Percentiles rank a stretch among this genome's conserved stretches.
Conservation (phyloP, 768 basidiomycete species). For the Kwoniella dendrophila region DNA sequence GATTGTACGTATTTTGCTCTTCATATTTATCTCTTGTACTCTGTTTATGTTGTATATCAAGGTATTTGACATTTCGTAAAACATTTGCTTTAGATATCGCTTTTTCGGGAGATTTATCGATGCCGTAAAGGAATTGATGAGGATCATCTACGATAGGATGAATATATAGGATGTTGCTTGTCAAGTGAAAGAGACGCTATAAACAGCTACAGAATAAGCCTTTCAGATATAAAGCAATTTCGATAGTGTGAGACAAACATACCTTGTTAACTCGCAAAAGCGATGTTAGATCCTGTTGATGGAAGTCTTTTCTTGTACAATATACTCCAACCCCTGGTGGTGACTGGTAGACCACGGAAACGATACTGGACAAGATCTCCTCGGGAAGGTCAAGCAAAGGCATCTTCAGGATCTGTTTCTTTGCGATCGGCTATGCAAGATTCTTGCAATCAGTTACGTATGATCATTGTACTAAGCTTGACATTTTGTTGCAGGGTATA, state of each 20-base stretch:
- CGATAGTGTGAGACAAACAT: neutral
- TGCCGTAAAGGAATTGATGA: neutral
- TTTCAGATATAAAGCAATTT: neutral
- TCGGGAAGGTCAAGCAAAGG: neutral
- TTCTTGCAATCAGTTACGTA: neutral
- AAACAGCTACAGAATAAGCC: neutral
- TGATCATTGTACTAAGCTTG: neutral
- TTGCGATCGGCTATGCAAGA: neutral
- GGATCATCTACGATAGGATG: constrained; percentile 1
- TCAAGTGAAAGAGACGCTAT: neutral
- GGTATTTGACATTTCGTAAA: neutral
- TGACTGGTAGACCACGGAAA: neutral
- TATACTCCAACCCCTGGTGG: neutral
- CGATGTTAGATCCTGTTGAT: constrained; percentile 3
- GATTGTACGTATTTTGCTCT: neutral
- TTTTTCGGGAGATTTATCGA: neutral
- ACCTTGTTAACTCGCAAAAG: constrained; percentile 5
- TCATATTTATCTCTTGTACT: neutral
- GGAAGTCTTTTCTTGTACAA: neutral
- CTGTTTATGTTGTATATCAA: neutral
- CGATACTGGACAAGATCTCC: neutral
- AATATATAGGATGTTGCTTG: neutral
- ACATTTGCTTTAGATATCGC: neutral
- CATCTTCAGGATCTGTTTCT: too few species aligned
- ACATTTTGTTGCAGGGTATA: too few species aligned